Evolutionary conservation across 805 yeast species (phyloP).

Genomic region (Saccharomycopsis sp.): DNA sequence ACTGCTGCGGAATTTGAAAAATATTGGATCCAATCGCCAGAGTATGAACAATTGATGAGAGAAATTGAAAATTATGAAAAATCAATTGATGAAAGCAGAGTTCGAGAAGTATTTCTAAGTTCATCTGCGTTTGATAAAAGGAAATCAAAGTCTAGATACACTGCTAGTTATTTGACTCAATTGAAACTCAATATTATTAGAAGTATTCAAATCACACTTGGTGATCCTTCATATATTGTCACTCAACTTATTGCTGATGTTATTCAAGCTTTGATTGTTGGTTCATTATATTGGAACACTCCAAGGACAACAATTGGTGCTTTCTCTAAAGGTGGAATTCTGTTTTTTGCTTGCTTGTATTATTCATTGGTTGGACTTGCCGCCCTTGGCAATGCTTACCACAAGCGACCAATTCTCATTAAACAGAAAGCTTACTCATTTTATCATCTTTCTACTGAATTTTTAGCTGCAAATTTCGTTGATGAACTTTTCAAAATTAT

Average conservation of each 20-base stretch:
- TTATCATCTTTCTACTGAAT: constrained; percentile 60
- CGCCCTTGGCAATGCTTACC: constrained; percentile 43
- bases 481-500: constrained; percentile 48
- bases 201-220: constrained; percentile 36
- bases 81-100: constrained; percentile 30
- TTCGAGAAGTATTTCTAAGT: constrained; percentile 21
- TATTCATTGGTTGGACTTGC: constrained; percentile 56
- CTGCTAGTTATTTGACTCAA: constrained; percentile 39
- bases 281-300: constrained; percentile 45
- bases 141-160: constrained; percentile 35
- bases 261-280: constrained; percentile 36
- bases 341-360: constrained; percentile 43
- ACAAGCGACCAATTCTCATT: constrained; percentile 45
- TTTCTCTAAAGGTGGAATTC: constrained; percentile 45
- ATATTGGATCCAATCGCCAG: constrained; percentile 43
- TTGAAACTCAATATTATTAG: constrained; percentile 38
- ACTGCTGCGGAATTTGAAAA: constrained; percentile 42
- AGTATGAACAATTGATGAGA: constrained; percentile 33
- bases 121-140: constrained; percentile 32
- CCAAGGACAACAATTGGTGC: constrained; percentile 39
- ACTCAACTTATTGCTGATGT: constrained; percentile 37
- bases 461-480: constrained; percentile 45
- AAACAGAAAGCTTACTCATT: constrained; percentile 59
- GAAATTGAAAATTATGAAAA: constrained; percentile 26
- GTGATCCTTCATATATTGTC: constrained; percentile 38